A percentile compares a stretch with the other conserved stretches of the same genome.
Evolutionary conservation across 2,329 filamentous ascomycete species (phyloP).

Genomic region (Neofusicoccum kwambonambiense): DNA sequence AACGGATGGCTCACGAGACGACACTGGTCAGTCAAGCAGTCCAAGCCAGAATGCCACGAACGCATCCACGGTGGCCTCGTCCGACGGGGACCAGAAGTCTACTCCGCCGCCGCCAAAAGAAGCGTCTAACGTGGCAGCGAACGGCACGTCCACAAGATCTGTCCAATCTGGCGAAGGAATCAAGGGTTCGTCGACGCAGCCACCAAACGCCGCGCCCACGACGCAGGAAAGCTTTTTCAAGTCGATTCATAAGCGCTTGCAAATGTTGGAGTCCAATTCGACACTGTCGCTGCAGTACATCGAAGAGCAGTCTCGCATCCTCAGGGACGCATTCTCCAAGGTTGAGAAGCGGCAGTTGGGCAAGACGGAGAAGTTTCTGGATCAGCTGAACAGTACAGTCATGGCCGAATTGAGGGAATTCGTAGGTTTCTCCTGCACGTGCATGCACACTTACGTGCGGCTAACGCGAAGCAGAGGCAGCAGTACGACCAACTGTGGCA

Average conservation of each 20-base stretch:
- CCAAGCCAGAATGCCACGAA: not conserved
- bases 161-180: not conserved
- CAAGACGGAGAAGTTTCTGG: conserved; percentile 80
- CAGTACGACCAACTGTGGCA: conserved; percentile 98
- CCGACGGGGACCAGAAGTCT: not conserved
- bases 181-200: conserved; percentile 16
- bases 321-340: conserved; percentile 81
- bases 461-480: conserved; percentile 50
- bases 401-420: conserved; percentile 70
- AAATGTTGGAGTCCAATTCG: conserved; percentile 87
- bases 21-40: not conserved
- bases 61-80: not conserved
- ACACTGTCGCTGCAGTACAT: conserved; percentile 94
- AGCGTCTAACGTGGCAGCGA: conserved; percentile 19
- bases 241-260: conserved; percentile 86
- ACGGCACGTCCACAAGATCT: conserved; percentile 20
- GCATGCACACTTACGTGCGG: not conserved
- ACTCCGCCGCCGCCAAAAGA: conserved; percentile 21
- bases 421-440: conserved; percentile 11
- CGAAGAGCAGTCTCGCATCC: conserved; percentile 87
- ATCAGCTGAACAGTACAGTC: conserved; percentile 83
- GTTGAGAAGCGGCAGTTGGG: conserved; percentile 83
- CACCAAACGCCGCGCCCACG: conserved; percentile 62
- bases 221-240: conserved; percentile 99
- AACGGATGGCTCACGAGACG: not conserved